These are phyloP conservation scores for Kitagawia praeruptora DNA, from an alignment of 129 eudicot genomes.

Conservation along the genomic window DNA sequence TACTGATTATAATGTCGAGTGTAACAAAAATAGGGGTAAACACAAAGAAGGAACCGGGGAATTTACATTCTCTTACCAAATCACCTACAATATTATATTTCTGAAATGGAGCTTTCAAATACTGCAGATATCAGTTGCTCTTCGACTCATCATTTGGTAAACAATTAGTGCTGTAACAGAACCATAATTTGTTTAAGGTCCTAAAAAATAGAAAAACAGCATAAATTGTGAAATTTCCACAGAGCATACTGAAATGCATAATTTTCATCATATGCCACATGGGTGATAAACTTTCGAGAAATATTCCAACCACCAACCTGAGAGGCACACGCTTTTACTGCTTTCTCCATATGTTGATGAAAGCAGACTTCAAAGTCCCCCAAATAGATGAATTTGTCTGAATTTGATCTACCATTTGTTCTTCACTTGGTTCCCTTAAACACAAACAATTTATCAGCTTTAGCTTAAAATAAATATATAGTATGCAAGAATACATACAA, in stretches of 20 bases:
- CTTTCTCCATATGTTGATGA: slow-evolving; percentile 39
- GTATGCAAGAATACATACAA: neutral
- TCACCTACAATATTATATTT: neutral
- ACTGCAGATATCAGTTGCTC: neutral
- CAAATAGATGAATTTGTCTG: slow-evolving; percentile 31
- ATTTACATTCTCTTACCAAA: slow-evolving; percentile 2
- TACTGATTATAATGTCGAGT: neutral
- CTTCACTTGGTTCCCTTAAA: neutral
- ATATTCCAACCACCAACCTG: neutral
- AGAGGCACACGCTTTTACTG: slow-evolving; percentile 3
- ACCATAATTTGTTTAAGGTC: neutral
- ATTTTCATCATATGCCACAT: neutral
- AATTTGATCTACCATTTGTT: slow-evolving; percentile 13
- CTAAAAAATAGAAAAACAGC: neutral
- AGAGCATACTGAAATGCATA: neutral
- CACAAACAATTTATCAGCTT: neutral
- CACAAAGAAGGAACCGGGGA: neutral
- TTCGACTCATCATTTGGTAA: neutral
- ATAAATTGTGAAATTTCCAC: neutral
- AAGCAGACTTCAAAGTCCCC: slow-evolving; percentile 33
- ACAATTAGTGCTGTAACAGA: neutral
- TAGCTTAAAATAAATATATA: neutral
- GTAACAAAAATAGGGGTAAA: neutral
- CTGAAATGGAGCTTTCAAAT: neutral
- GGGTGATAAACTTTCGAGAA: neutral